Conservation (phyloP, 2,329 filamentous ascomycete genomes). For the Cordyceps militaris region DNA sequence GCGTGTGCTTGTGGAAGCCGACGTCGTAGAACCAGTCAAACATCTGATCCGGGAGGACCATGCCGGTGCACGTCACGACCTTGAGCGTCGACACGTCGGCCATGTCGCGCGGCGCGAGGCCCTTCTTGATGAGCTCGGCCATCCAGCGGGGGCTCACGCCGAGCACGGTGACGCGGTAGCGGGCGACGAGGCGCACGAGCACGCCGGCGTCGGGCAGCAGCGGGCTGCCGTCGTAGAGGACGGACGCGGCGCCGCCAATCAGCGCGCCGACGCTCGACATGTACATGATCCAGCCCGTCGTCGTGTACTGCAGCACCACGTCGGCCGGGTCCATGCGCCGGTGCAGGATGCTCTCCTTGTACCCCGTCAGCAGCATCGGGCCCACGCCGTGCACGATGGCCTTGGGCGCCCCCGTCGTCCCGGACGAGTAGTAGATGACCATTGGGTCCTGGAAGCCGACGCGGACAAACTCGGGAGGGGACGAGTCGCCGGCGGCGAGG, state of each 20-base stretch:
- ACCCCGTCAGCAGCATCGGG: constrained; percentile 47
- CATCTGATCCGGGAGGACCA: constrained; percentile 69
- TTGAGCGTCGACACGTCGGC: constrained; percentile 56
- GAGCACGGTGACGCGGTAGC: constrained; percentile 62
- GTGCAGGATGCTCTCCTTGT: constrained; percentile 54
- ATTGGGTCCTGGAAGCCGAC: constrained; percentile 68
- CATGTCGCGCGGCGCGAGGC: constrained; percentile 53
- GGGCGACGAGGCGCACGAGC: constrained; percentile 55
- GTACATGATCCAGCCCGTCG: constrained; percentile 89
- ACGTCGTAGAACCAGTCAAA: constrained; percentile 74
- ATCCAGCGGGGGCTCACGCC: constrained; percentile 74
- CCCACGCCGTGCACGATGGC: constrained; percentile 76
- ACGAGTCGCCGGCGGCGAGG: constrained; percentile 25
- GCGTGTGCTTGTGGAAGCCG: constrained; percentile 59
- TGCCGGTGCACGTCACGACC: constrained; percentile 65
- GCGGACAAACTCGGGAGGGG: constrained; percentile 47
- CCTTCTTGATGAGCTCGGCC: constrained; percentile 60
- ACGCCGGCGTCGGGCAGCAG: constrained; percentile 61
- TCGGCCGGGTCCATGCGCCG: constrained; percentile 33
- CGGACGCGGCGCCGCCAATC: constrained; percentile 49
- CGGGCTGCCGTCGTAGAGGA: constrained; percentile 80
- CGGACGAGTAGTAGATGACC: constrained; percentile 70
- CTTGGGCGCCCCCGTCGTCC: constrained; percentile 78
- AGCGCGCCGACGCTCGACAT: constrained; percentile 53
- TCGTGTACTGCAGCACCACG: constrained; percentile 50